These are phyloP conservation scores for Colletotrichum cereale DNA, from an alignment of 2,329 filamentous ascomycete species.

Conservation along the genomic window DNA sequence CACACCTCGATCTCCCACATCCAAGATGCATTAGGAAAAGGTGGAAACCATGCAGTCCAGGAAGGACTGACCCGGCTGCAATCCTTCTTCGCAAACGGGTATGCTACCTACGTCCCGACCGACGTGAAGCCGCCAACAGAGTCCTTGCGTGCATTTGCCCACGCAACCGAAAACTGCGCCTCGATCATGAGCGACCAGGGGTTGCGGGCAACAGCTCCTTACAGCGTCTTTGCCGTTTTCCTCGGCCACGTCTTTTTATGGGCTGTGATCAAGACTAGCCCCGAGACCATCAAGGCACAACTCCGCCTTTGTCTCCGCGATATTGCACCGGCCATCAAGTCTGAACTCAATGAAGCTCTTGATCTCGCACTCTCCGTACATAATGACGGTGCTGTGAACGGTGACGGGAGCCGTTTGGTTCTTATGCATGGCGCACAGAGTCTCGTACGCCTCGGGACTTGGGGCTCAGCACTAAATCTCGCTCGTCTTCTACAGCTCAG, in stretches of 20 bases:
- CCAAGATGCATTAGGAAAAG: conserved; percentile 23
- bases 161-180: neutral
- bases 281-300: neutral
- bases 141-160: neutral
- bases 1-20: conserved; percentile 12
- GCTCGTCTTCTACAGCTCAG: conserved; percentile 2
- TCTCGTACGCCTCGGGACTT: conserved; percentile 20
- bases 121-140: neutral
- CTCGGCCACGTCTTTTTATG: conserved; percentile 16
- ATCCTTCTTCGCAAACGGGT: conserved; percentile 3
- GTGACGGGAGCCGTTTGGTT: neutral
- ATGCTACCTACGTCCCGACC: neutral
- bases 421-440: conserved; percentile 17
- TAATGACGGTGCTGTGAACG: neutral
- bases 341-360: neutral
- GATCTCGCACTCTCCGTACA: neutral
- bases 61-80: conserved; percentile 5
- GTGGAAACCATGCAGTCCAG: neutral
- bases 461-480: conserved; percentile 18
- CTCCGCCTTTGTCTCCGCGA: neutral
- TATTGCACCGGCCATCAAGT: neutral
- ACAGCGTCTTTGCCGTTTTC: conserved; percentile 16
- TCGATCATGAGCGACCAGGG: neutral
- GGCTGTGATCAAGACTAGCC: conserved; percentile 3
- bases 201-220: neutral